Evolutionary conservation across 345 rosid genomes (phyloP).

Genomic region (Ceriops decandra): DNA sequence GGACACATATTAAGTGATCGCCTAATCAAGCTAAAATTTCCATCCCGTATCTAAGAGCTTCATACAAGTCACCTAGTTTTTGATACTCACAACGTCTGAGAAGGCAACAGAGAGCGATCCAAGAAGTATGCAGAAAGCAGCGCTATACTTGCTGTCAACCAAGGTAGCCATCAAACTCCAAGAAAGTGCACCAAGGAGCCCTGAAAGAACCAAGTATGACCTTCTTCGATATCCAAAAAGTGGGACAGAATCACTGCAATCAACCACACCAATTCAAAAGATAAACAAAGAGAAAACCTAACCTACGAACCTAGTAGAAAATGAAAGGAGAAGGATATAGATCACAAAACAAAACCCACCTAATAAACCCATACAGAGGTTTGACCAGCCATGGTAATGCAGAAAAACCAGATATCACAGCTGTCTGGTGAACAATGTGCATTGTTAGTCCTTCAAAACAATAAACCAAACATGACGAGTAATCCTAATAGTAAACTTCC

Average conservation of each 20-base stretch:
- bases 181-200: constrained; percentile 91
- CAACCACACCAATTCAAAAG: constrained; percentile 12
- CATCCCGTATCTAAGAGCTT: not conserved
- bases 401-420: constrained; percentile 90
- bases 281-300: constrained; percentile 11
- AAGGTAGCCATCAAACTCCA: constrained; percentile 95
- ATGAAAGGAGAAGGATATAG: not conserved
- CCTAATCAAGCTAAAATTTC: too few relatives aligned
- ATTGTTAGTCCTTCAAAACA: constrained; percentile 42
- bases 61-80: not conserved
- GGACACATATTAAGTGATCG: too few relatives aligned
- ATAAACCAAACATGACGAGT: not conserved
- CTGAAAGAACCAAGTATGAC: constrained; percentile 90
- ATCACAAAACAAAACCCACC: constrained; percentile 39
- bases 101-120: constrained; percentile 97
- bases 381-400: constrained; percentile 95
- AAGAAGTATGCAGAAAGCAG: constrained; percentile 79
- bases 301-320: not conserved
- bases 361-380: constrained; percentile 90
- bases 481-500: not conserved
- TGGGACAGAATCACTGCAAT: constrained; percentile 81
- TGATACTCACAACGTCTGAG: constrained; percentile 79
- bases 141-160: constrained; percentile 82
- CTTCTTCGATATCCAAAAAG: constrained; percentile 95
- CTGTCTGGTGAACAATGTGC: constrained; percentile 74